These are phyloP conservation scores for Penicillium odoratum DNA, from an alignment of 495 filamentous ascomycete species.

Conservation along the genomic window DNA sequence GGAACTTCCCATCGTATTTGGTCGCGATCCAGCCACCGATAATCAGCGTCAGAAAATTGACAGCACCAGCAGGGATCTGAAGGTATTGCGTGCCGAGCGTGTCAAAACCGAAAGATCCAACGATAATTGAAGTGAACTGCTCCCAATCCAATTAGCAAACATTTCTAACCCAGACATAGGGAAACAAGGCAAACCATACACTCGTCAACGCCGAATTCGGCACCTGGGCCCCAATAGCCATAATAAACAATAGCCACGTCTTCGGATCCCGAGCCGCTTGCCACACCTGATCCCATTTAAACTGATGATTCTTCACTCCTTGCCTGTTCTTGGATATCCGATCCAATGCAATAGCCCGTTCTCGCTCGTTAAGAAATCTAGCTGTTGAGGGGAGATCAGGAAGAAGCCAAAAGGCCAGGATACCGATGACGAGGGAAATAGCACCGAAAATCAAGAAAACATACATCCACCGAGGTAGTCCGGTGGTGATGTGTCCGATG, in stretches of 20 bases:
- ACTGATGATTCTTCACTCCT: conserved; percentile 48
- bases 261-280: conserved; percentile 48
- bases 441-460: conserved; percentile 52
- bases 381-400: conserved; percentile 48
- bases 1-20: conserved; percentile 37
- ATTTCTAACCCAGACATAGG: no score
- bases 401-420: conserved; percentile 39
- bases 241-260: conserved; percentile 48
- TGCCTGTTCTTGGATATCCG: conserved; percentile 44
- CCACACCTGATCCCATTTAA: conserved; percentile 50
- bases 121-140: conserved; percentile 48
- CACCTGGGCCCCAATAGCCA: conserved; percentile 36
- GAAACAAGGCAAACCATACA: conserved; percentile 18
- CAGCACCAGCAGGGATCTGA: conserved; percentile 50
- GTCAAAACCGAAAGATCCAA: conserved; percentile 54
- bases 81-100: conserved; percentile 56
- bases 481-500: conserved; percentile 47
- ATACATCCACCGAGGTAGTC: conserved; percentile 48
- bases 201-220: conserved; percentile 43
- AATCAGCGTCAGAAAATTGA: conserved; percentile 39
- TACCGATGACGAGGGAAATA: conserved; percentile 32
- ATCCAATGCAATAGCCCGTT: conserved; percentile 44
- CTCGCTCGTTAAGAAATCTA: conserved; percentile 42
- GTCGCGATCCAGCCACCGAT: conserved; percentile 38
- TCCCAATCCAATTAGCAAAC: background rate